These are phyloP conservation scores for Phialophora expanda DNA, from an alignment of 2,329 filamentous ascomycete species.

Conservation along the genomic window DNA sequence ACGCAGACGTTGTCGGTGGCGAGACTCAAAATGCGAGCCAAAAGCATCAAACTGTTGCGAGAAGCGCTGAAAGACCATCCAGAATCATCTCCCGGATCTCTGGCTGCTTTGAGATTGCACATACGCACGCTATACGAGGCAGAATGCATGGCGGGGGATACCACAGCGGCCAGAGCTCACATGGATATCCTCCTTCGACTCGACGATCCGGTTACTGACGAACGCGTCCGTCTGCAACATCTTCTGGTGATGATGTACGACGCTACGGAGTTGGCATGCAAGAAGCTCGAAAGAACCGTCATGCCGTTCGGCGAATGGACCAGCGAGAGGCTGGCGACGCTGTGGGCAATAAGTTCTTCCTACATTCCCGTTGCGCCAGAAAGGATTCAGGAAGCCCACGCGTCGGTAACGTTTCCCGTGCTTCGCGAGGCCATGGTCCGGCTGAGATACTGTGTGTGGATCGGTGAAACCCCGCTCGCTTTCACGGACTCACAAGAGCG, in stretches of 20 bases:
- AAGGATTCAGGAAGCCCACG: slow-evolving; percentile 4
- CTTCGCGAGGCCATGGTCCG: slow-evolving; percentile 3
- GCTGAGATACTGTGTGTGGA: slow-evolving; percentile 18
- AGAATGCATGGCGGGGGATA: slow-evolving; percentile 19
- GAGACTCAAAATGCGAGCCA: slow-evolving; percentile 18
- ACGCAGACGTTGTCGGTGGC: slow-evolving; percentile 2
- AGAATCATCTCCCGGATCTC: slow-evolving; percentile 1
- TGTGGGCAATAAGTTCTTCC: slow-evolving; percentile 5
- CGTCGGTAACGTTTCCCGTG: background rate
- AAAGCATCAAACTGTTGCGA: slow-evolving; percentile 18
- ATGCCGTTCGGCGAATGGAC: slow-evolving; percentile 14
- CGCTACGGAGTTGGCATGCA: slow-evolving; percentile 18
- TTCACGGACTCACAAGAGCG: slow-evolving; percentile 13
- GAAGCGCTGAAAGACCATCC: background rate
- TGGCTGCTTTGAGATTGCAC: slow-evolving; percentile 13
- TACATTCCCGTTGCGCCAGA: background rate
- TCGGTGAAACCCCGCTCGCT: slow-evolving; percentile 10
- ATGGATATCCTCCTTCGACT: slow-evolving; percentile 19
- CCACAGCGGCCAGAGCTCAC: slow-evolving; percentile 16
- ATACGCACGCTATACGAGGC: slow-evolving; percentile 13
- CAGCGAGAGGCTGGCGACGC: background rate
- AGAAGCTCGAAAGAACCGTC: slow-evolving; percentile 19
- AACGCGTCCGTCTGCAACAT: slow-evolving; percentile 7
- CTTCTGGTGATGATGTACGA: slow-evolving; percentile 19
- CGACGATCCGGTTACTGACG: slow-evolving; percentile 6